Base-by-base conservation (phyloP, 2,329 filamentous ascomycete species). In the Penicillium verrucosum region DNA sequence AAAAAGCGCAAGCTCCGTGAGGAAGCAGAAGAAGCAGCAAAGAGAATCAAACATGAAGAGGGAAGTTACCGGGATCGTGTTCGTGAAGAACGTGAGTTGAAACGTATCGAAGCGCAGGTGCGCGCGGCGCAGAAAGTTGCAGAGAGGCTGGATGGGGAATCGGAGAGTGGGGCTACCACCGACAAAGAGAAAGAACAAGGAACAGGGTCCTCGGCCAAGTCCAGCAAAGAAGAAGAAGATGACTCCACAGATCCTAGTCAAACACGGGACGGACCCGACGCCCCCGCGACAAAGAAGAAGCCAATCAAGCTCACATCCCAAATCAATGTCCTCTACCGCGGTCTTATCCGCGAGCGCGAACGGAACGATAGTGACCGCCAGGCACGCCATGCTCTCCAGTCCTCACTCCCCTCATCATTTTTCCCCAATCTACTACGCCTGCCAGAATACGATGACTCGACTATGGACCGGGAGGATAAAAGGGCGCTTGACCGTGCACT, bases 41-140 rank as follows among this genome's bases (percentile, higher is more conserved):
- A 91, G 74, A 82, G 79, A 70, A 75, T 80, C 14, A 86, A 84
- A 70, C 81, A 83, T 47, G 81, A 89, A 41, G 87, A 89, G 57
- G 81, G 81, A 1, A 89, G 89, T 69, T 96, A 90, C 68, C 79
- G 89, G 10, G 88, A 90, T 61, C 80, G 90, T 2, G 83, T 91
- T 57, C 80, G 87, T 57, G 80, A 78, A 68, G 89, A 93, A 73
- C 80, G 86, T 51, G 89, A 93, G 74, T 81, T 84, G 53, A 84
- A 81, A 59, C 81, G 87, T 64, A 70, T 82, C 4, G 90, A 96
- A 73, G 83, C 82, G 27, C 84, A 89, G 72, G 79, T 93, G 23
- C 82, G 82, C 60, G 90, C 85, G 1, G 93, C 91, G 23, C 92
- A 96, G 81, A 89, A 89, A 65, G 85, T 94, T 10, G 86, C 89